Conservation (phyloP, 2,329 filamentous ascomycete genomes). For the Ascomycota sp. region DNA sequence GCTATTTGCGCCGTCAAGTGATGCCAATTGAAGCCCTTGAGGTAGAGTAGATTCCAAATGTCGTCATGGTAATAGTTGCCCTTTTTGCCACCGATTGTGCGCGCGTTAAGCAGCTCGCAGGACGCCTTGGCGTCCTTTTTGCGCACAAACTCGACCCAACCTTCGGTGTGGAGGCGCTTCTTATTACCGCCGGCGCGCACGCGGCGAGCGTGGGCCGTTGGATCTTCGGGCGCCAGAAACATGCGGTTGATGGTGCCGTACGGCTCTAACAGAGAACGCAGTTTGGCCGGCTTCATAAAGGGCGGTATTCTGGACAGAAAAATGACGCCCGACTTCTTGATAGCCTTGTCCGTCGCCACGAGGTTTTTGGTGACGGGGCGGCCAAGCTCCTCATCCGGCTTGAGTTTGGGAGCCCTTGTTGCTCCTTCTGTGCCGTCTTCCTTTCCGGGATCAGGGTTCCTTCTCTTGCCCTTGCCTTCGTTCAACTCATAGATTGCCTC, state of each 20-base stretch:
- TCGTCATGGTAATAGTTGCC: constrained; percentile 68
- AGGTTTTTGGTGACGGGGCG: constrained; percentile 47
- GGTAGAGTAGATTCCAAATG: constrained; percentile 66
- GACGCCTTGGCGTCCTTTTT: constrained; percentile 63
- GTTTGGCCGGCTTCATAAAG: constrained; percentile 69
- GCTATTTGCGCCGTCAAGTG: constrained; percentile 58
- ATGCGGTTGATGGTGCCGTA: constrained; percentile 61
- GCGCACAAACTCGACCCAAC: constrained; percentile 65
- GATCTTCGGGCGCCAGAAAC: constrained; percentile 61
- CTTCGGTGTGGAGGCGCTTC: constrained; percentile 63
- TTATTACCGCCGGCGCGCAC: constrained; percentile 62
- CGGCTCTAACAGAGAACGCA: constrained; percentile 53
- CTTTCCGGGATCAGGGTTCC: too few relatives aligned
- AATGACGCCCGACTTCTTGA: constrained; percentile 58
- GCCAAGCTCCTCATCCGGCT: constrained; percentile 19
- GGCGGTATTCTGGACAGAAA: constrained; percentile 72
- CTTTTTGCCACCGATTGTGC: constrained; percentile 68
- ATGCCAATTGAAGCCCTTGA: constrained; percentile 70
- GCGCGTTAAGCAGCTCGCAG: constrained; percentile 56
- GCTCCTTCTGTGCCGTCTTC: constrained; percentile 4
- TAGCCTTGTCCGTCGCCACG: constrained; percentile 39
- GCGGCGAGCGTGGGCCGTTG: constrained; percentile 41
- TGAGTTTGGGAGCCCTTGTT: constrained; percentile 8
- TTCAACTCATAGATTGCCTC: not conserved
- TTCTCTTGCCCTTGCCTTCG: not conserved